Percentiles rank a stretch among this genome's conserved stretches.
Evolutionary conservation across 225 moss, liverwort and hornwort species (phyloP).

Genomic region (Ulota crispa): DNA sequence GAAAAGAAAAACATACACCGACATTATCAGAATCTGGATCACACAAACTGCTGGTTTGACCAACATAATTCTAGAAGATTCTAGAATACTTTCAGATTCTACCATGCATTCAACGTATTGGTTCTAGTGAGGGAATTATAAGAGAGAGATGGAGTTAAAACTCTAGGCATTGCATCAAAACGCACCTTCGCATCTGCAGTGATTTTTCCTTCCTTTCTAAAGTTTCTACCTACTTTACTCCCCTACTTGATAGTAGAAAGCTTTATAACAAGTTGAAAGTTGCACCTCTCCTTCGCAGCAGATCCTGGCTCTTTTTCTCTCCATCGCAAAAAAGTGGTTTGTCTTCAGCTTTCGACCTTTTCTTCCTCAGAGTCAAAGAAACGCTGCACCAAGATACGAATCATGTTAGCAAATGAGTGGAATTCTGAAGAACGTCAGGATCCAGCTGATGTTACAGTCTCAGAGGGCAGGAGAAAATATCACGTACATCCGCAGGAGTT

Average conservation of each 20-base stretch:
- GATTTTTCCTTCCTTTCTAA: neutral
- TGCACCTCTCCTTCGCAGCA: constrained; percentile 17
- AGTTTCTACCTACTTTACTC: constrained; percentile 20
- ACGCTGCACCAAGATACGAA: constrained; percentile 55
- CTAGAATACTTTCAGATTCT: neutral
- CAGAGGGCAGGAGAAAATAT: constrained; percentile 9
- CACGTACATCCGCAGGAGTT: constrained; percentile 17
- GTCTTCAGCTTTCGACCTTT: constrained; percentile 37
- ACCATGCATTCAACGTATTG: constrained; percentile 9
- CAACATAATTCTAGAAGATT: neutral
- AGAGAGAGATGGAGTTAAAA: neutral
- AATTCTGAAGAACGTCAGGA: constrained; percentile 10
- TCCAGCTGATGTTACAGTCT: neutral
- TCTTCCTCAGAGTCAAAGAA: constrained; percentile 67
- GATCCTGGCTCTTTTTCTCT: constrained; percentile 14
- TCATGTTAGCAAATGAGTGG: constrained; percentile 27
- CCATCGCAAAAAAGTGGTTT: constrained; percentile 5
- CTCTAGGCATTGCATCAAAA: constrained; percentile 1
- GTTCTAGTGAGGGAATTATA: neutral
- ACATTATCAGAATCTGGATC: neutral
- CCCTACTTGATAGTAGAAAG: constrained; percentile 6
- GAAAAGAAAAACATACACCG: neutral
- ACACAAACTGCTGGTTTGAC: neutral
- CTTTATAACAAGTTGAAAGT: constrained; percentile 4
- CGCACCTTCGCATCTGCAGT: constrained; percentile 22